Base-by-base conservation (phyloP, 1,284 basidiomycete genomes). In the Gomphus bonarii region DNA sequence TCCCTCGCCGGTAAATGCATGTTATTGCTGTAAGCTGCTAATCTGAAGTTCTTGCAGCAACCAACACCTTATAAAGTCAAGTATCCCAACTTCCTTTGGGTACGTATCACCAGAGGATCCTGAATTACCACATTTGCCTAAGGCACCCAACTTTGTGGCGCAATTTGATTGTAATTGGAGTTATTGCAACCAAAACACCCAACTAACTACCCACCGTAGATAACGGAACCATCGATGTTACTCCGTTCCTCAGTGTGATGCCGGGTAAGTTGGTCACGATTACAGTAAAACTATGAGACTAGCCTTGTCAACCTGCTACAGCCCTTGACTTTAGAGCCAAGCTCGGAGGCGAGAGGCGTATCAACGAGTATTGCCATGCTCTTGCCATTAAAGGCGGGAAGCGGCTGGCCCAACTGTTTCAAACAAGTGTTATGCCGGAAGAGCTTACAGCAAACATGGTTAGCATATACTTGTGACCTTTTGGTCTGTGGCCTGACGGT, bases 341-440 rank as follows among this genome's bases (percentile, higher is more conserved):
- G 78, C 73, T 95, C 20, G 93, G 92, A 1, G 93, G 93, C 1
- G 93, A 95, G 70, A 72, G 78, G 16, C 78, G 78, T 57, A 92
- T 95, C 60, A 84, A 85, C 65, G 74, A 71, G 3, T 91, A 95
- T 68, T 90, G 82, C 63, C 85, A 85, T 64, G 67, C 75, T 7
- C 77, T 95, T 25, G 93, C 92, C 0, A 63, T 86, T 1, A 71
- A 77, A 55, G 93, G 91, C 18, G 91, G 88, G 0, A 75, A 77
- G 59, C 71, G 73, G 12, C 73, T 93, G 3, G 80, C 82, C 0
- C 75, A 83, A 61, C 68, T 84, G 2, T 70, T 91, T 35, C 81
- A 80, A 6, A 92, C 90, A 1, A 67, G 69, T 0, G 73, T 88
- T 1, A 72, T 94, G 70, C 80, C 79, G 60, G 77, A 84, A n/a